Evolutionary conservation across 1,284 basidiomycete genomes (phyloP), one percentile per base, ranked within the genome.

Genomic region (Clitocybe nebularis): DNA sequence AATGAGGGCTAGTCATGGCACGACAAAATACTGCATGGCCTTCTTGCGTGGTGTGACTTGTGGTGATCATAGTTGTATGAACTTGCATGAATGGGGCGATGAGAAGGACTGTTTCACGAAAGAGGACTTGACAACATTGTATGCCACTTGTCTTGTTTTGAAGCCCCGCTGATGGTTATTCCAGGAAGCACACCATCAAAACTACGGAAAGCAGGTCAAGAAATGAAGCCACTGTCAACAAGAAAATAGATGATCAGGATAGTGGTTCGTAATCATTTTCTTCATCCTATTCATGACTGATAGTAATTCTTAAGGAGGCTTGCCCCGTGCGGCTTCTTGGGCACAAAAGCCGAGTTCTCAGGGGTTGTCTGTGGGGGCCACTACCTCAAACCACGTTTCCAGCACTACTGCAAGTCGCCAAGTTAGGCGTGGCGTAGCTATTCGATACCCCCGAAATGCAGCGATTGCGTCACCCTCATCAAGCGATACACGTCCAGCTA

Each of bases 11-110:
- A 95, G 91, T 59, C 88, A 93, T 64, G 96, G 96, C 16, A 98
- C 94, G 16, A 96, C 95, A 24, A 93, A 98, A 63, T 99, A 99
- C 62, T 99, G 96, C 67, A 94, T 98, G 75, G 76, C 86, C 7
- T 99, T 97, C 63, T 74, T 99, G 51, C 89, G 94, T 37, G 86
- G 91, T 16, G 75, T 81, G 35, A 80, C 79, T 47, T 99, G 96
- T 67, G 79, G 84, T 41, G 91, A 93, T 59, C 84, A 89, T 54
- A 82, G 80, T 47, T 99, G 95, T 67, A 89, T 94, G 78, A 91
- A 92, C 61, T 68, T 96, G 41, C 96, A 99, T 62, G 96, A 99
- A 62, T 95, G 93, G 83, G 95, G 94, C 14, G 96, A 98, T 55
- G 95, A 99, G 63, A 91, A 92, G 45, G 96, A 99, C 64, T 93